Conservation (phyloP, 1,139 yeast genomes). For the Pichia sp. region DNA sequence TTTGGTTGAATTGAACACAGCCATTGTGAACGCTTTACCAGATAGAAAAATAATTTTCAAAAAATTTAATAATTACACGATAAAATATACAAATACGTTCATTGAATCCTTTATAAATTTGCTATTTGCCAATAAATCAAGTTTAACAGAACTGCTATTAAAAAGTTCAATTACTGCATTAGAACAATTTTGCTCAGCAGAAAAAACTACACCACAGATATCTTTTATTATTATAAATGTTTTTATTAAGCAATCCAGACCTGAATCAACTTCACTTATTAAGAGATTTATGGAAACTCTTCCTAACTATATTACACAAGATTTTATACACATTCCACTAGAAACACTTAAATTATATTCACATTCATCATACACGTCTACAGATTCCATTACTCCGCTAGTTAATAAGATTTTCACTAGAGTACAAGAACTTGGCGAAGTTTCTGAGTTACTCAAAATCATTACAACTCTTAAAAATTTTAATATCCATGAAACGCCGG, state of each 20-base stretch:
- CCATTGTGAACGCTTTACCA: conserved; percentile 22
- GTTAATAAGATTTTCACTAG: conserved; percentile 34
- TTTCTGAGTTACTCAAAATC: conserved; percentile 7
- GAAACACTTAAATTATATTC: conserved; percentile 24
- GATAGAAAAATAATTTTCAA: conserved; percentile 12
- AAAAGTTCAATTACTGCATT: conserved; percentile 23
- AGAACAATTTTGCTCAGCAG: conserved; percentile 20
- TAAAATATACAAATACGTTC: conserved; percentile 15
- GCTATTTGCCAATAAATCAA: conserved; percentile 13
- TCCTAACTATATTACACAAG: conserved; percentile 29
- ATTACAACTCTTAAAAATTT: conserved; percentile 15
- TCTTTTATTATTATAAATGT: conserved; percentile 27
- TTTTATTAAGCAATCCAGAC: conserved; percentile 24
- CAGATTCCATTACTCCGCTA: conserved; percentile 14
- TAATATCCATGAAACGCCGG: conserved; percentile 25
- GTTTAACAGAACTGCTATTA: conserved; percentile 17
- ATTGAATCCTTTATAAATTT: conserved; percentile 22
- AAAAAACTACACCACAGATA: conserved; percentile 18
- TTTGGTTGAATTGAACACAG: conserved; percentile 20
- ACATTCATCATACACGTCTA: conserved; percentile 11
- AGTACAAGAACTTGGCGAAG: conserved; percentile 13
- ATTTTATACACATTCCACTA: conserved; percentile 26
- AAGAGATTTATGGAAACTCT: conserved; percentile 29
- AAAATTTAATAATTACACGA: conserved; percentile 10
- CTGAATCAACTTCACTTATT: conserved; percentile 21